Evolutionary conservation across 805 yeast genomes (phyloP).

Genomic region (Torulaspora gathmanii): DNA sequence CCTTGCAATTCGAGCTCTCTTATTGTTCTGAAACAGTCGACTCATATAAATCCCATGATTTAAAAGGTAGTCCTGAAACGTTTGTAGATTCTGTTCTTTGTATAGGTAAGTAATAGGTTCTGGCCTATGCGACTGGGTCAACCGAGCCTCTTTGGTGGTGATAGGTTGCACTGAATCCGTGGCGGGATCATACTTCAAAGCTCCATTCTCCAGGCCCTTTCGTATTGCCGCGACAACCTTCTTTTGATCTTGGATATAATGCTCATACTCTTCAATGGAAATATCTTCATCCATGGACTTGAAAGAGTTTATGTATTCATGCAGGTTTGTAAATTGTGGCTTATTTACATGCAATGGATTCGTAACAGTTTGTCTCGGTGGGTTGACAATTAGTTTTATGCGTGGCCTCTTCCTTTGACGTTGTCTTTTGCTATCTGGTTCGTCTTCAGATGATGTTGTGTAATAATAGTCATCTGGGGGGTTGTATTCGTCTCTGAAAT

Average conservation of each 20-base stretch:
- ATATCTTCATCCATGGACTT: conserved; percentile 59
- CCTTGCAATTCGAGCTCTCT: conserved; percentile 59
- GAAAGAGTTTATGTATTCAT: conserved; percentile 50
- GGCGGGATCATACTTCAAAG: conserved; percentile 43
- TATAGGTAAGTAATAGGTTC: conserved; percentile 44
- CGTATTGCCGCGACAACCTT: conserved; percentile 42
- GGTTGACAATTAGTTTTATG: conserved; percentile 34
- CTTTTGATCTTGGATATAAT: conserved; percentile 51
- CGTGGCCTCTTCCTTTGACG: conserved; percentile 24
- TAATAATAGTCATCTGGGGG: conserved; percentile 23
- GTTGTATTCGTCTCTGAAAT: conserved; percentile 1
- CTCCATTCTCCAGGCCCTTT: conserved; percentile 43
- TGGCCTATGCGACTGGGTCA: conserved; percentile 38
- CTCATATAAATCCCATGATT: conserved; percentile 73
- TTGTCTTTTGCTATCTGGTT: conserved; percentile 19
- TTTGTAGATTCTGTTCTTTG: conserved; percentile 38
- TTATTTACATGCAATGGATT: conserved; percentile 55
- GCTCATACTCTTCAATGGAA: conserved; percentile 54
- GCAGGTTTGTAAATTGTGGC: conserved; percentile 43
- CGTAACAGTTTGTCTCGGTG: conserved; percentile 47
- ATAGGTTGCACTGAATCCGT: conserved; percentile 39
- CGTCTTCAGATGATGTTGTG: conserved; percentile 34
- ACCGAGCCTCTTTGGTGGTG: conserved; percentile 40
- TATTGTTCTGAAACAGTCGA: conserved; percentile 60
- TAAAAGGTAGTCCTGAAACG: conserved; percentile 68